A percentile compares a stretch with the other conserved stretches of the same genome.
Conservation (phyloP, 306 rosid genomes). For the Arachis stenosperma region DNA sequence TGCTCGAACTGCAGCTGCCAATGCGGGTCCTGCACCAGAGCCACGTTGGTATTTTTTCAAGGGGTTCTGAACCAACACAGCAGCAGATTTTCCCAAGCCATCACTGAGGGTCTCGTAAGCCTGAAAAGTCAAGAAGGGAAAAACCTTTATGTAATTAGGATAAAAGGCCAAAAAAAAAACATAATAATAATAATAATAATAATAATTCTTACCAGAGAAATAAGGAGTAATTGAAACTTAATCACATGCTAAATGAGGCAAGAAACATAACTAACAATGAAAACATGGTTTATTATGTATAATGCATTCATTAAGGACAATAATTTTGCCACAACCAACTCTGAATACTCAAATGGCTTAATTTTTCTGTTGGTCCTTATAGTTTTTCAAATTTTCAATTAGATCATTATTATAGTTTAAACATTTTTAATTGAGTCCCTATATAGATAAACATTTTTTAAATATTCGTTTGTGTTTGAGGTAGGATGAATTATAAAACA, state of each 20-base stretch:
- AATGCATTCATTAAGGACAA: neutral
- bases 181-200: no score
- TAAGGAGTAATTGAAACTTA: slow-evolving; percentile 9
- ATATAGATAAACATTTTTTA: no score
- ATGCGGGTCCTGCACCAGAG: slow-evolving; percentile 86
- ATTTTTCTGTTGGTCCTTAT: neutral
- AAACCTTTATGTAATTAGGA: slow-evolving; percentile 9
- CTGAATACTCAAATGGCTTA: neutral
- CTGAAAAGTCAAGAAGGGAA: slow-evolving; percentile 53
- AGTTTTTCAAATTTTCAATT: no score
- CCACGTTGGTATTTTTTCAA: slow-evolving; percentile 90
- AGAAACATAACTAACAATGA: slow-evolving; percentile 21
- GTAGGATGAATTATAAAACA: no score
- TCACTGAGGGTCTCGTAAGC: slow-evolving; percentile 88
- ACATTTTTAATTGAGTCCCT: no score
- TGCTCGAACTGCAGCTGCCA: slow-evolving; percentile 86
- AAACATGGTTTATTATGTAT: slow-evolving; percentile 10
- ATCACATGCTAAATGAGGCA: slow-evolving; percentile 11
- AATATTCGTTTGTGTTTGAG: no score
- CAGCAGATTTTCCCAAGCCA: slow-evolving; percentile 95
- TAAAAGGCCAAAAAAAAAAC: neutral
- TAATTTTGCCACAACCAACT: slow-evolving; percentile 25
- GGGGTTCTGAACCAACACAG: slow-evolving; percentile 86
- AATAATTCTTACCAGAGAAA: neutral
- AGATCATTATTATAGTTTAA: no score